Evolutionary conservation across 2,329 filamentous ascomycete species (phyloP), one percentile per base, ranked within the genome.

Genomic region (Graphium sp.): DNA sequence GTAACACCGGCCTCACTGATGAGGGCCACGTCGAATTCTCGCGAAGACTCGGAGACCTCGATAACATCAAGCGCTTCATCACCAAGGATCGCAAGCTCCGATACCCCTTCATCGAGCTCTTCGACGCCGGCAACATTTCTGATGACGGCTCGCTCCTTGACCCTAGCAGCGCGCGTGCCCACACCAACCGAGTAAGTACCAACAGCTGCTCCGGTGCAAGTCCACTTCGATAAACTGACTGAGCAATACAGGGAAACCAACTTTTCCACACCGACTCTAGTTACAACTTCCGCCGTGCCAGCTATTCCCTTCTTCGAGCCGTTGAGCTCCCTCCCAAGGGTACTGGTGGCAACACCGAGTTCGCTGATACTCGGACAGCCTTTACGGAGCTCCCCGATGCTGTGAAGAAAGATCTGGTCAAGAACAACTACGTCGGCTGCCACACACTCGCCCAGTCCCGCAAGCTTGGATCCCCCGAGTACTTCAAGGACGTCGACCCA

Each of bases 111-210:
- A 46, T 53, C 22, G 59, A 70, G 41, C 52, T 73, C 1, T 71
- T 71, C 40, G 67, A 72, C 36, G 63, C 62, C 1, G 53, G 61
- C 28, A 73, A 73, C 41, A 46, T 69, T 10, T 55, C 65, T 27
- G 49, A 52, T 3, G 54, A 65, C 23, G 58, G 56, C 25, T 44
- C 45, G 2, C 37, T 62, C 3, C 47, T 62, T n/a, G 45, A 52
- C 19, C 55, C 32, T 37, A 41, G 9, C 34, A 60, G 46, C 30
- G 46, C 54, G 14, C 50, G 58, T 14, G 47, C 47, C 10, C 49
- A 56, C 26, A 45, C 48, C 32, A 55, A 52, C 36, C 45, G 49
- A 41, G 53, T 54, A 31, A 34, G 45, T 19, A 13, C n/a, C 10
- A 18, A 7, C 15, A 7, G 22, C 18, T 22, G n/a, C n/a, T n/a